Evolutionary conservation across 495 filamentous ascomycete species (phyloP).

Genomic region (Penicillium fimorum): DNA sequence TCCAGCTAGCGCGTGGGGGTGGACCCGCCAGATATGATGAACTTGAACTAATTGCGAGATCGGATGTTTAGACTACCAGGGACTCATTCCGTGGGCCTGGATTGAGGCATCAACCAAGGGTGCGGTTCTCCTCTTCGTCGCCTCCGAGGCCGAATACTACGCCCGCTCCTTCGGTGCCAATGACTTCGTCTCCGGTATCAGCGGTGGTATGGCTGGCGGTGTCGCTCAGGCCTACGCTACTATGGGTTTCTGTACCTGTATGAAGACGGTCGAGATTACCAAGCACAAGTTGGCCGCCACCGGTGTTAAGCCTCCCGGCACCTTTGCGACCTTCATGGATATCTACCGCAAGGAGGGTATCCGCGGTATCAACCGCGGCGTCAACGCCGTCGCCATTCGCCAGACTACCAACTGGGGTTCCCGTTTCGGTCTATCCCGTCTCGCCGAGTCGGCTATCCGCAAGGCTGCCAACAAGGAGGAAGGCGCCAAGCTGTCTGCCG

Average conservation of each 20-base stretch:
- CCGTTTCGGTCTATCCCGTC: constrained; percentile 85
- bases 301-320: constrained; percentile 81
- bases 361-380: constrained; percentile 93
- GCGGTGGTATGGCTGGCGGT: constrained; percentile 89
- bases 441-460: constrained; percentile 88
- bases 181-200: constrained; percentile 84
- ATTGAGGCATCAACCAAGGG: constrained; percentile 99
- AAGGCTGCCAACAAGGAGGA: constrained; percentile 76
- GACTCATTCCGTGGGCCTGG: constrained; percentile 99
- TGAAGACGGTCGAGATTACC: constrained; percentile 99
- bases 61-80: constrained; percentile 81
- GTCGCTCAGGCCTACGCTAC: constrained; percentile 98
- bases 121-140: constrained; percentile 97
- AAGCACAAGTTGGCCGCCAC: constrained; percentile 87
- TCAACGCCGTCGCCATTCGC: constrained; percentile 96
- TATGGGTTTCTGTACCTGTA: constrained; percentile 99
- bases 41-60: constrained; percentile 14
- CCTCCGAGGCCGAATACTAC: constrained; percentile 95
- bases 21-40: constrained; percentile 7
- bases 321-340: constrained; percentile 91
- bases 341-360: constrained; percentile 96
- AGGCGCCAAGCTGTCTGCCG: constrained; percentile 66
- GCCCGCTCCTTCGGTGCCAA: constrained; percentile 76
- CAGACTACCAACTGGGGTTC: constrained; percentile 99
- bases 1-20: constrained; percentile 22